phyloP scores from a whole-genome alignment of 305 asterid species.

The Euphrasia arctica region DNA sequence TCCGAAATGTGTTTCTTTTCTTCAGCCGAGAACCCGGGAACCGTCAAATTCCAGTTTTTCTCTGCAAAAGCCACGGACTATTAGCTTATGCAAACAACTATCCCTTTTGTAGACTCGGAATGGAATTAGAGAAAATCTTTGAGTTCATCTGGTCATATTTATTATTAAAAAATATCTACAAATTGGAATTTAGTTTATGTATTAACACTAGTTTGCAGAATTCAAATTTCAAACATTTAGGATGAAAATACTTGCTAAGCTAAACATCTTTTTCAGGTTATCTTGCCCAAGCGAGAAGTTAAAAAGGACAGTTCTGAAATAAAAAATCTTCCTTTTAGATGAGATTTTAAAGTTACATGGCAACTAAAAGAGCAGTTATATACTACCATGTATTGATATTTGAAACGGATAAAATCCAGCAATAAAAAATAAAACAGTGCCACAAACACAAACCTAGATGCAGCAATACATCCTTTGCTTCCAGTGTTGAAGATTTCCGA shows the following conservation, averaged over 20 bases:
- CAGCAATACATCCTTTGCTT: conserved; percentile 84
- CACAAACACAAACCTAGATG: conserved; percentile 78
- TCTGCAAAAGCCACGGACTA: conserved; percentile 49
- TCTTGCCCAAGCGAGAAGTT: conserved; percentile 13
- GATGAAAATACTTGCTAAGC: conserved; percentile 5
- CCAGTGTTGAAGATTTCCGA: conserved; percentile 87
- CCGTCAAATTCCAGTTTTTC: conserved; percentile 72
- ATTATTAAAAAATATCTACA: not conserved
- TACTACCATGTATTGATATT: not conserved
- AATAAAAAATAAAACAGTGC: conserved; percentile 3
- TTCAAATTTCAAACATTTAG: conserved; percentile 13
- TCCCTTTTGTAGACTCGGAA: conserved; percentile 2
- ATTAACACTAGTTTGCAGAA: conserved; percentile 8
- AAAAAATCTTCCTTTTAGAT: not conserved
- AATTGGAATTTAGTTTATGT: not conserved
- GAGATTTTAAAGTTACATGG: conserved; percentile 10
- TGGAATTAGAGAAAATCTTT: conserved; percentile 12
- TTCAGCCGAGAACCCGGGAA: conserved; percentile 92
- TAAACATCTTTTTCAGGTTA: conserved; percentile 1
- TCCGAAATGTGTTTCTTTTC: conserved; percentile 50
- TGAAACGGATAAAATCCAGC: conserved; percentile 8
- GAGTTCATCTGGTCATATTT: conserved; percentile 5
- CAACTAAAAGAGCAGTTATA: not conserved
- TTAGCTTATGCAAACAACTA: conserved; percentile 25
- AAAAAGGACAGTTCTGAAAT: not conserved